Conservation (phyloP, 345 rosid species). For the Adansonia digitata region DNA sequence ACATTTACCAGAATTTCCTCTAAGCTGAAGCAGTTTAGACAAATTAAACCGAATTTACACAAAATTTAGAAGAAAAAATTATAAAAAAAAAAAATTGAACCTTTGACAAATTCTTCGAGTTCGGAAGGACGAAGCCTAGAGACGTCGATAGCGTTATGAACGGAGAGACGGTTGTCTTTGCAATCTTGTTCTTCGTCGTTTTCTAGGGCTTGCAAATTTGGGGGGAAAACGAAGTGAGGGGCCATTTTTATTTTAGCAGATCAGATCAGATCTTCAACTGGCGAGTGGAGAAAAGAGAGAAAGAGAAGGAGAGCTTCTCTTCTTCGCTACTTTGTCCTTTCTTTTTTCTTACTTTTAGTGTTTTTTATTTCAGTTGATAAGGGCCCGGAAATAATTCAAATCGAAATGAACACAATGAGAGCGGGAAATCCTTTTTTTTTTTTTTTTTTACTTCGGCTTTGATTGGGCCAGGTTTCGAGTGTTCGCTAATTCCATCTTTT, state of each 20-base stretch:
- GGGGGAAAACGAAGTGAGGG: slow-evolving; percentile 75
- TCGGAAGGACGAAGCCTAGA: slow-evolving; percentile 52
- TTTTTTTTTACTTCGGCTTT: background rate
- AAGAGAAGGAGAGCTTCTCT: slow-evolving; percentile 2
- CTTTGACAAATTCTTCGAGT: slow-evolving; percentile 91
- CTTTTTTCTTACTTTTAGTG: background rate
- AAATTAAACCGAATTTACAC: background rate
- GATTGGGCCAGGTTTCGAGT: no score
- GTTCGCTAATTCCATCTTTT: no score
- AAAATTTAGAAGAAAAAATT: background rate
- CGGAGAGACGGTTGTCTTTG: slow-evolving; percentile 39
- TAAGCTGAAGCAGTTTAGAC: background rate
- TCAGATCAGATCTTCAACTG: slow-evolving; percentile 8
- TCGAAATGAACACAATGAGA: background rate
- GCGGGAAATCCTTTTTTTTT: background rate
- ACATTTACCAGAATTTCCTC: background rate
- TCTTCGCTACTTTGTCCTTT: no score
- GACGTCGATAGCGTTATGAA: slow-evolving; percentile 48
- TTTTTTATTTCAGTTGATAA: background rate
- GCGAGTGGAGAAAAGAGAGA: background rate
- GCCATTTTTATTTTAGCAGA: slow-evolving; percentile 43
- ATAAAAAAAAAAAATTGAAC: slow-evolving; percentile 23
- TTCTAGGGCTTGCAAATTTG: slow-evolving; percentile 58
- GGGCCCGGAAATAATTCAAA: background rate
- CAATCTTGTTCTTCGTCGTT: slow-evolving; percentile 36